Evolutionary conservation across 2,329 filamentous ascomycete genomes (phyloP), one percentile per base, ranked within the genome.

Genomic region (Pestalotiopsis sp.): DNA sequence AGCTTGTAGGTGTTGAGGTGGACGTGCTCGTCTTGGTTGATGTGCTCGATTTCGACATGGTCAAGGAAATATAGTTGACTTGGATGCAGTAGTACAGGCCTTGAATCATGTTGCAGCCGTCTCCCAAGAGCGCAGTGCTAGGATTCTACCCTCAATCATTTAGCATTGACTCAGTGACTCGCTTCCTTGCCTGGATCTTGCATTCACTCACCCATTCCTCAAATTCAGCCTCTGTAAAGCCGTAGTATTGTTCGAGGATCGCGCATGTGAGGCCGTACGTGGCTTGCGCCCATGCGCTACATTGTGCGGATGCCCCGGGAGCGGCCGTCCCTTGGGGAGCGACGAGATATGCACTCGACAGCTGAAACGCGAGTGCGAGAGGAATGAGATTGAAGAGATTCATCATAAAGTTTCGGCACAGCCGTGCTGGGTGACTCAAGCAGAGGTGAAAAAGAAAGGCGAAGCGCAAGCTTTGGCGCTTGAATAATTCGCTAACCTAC

Each of bases 241-340:
- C 57, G 25, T 59, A 59, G 57, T 20, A 23, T 25, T 20, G n/a
- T 25, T 59, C 57, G 23, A 59, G n/a, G n/a, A 27, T 23, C n/a
- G 13, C 57, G 57, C 57, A 59, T 59, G 57, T 59, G n/a, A 59
- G 57, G 57, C 57, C 57, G 57, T n/a, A 59, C 25, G 57, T 23
- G 23, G 13, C 57, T 27, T 59, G 57, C 57, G 25, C 57, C 57
- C 57, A 59, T 20, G n/a, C 57, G 57, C 57, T 59, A 25, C 57
- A 59, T 14, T 59, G 13, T 13, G n/a, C 57, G 9, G 57, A 3
- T 12, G 57, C 57, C 4, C 57, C 57, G 12, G 57, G 57, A 27
- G 57, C 57, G 23, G 57, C 57, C 25, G 57, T 59, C 3, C 57
- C 57, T 59, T 3, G 57, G 23, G 57, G 57, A 27, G n/a, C 57